Percentiles rank a stretch among this genome's conserved stretches.
These are phyloP conservation scores for Clitopilus hobsonii DNA, from an alignment of 768 basidiomycete genomes.

Conservation along the genomic window DNA sequence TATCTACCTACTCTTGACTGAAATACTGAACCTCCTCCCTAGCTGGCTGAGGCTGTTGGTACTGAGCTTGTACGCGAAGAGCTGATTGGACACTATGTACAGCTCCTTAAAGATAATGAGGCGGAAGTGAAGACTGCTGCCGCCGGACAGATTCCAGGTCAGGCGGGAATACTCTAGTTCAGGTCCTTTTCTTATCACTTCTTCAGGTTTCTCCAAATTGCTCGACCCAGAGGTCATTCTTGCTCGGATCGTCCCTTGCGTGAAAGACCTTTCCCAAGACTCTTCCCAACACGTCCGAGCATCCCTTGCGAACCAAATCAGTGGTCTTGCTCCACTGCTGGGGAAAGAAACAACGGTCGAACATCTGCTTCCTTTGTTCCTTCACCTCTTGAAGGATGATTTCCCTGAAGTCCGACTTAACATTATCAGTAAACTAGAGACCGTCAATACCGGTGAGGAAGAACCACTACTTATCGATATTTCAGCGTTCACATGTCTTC, in stretches of 20 bases:
- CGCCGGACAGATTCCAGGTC: conserved; percentile 94
- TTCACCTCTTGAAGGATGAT: conserved; percentile 95
- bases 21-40: not conserved
- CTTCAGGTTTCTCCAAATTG: conserved; percentile 85
- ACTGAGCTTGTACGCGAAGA: conserved; percentile 90
- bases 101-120: conserved; percentile 95
- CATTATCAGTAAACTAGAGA: conserved; percentile 97
- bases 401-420: conserved; percentile 97
- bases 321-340: conserved; percentile 90
- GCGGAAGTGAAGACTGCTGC: conserved; percentile 97
- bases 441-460: conserved; percentile 79
- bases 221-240: conserved; percentile 93
- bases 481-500: conserved; percentile 12
- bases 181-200: conserved; percentile 1
- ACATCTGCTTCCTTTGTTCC: conserved; percentile 92
- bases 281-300: conserved; percentile 96
- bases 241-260: conserved; percentile 89
- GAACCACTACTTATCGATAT: too few relatives aligned
- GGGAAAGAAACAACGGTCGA: conserved; percentile 94
- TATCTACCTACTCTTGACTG: too few relatives aligned
- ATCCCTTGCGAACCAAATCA: conserved; percentile 93
- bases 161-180: conserved; percentile 3
- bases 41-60: conserved; percentile 92
- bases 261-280: conserved; percentile 91
- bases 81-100: conserved; percentile 87